These are phyloP conservation scores for Speleostelium caveatum DNA, from an alignment of 78 protist genomes.

Conservation along the genomic window DNA sequence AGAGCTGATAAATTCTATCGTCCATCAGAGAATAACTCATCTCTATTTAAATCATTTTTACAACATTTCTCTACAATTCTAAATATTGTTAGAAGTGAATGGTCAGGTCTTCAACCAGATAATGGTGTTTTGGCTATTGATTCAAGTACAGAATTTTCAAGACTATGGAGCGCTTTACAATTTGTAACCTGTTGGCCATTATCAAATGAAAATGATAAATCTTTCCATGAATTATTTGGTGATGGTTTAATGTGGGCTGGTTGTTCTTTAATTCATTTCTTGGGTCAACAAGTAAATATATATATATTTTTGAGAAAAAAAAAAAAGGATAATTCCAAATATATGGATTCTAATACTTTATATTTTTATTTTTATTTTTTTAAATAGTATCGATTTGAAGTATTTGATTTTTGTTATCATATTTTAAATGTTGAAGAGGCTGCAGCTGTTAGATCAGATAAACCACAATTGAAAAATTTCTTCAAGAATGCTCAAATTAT, in stretches of 20 bases:
- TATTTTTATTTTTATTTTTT: not conserved
- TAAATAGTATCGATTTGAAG: slow-evolving; percentile 63
- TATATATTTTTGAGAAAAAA: too few species aligned
- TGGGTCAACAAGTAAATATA: slow-evolving; percentile 91
- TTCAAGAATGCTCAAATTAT: slow-evolving; percentile 53
- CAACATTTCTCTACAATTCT: slow-evolving; percentile 63
- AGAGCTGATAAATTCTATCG: slow-evolving; percentile 83
- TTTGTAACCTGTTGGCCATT: slow-evolving; percentile 79
- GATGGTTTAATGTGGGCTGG: slow-evolving; percentile 93
- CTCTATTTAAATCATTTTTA: slow-evolving; percentile 70
- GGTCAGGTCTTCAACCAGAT: slow-evolving; percentile 78
- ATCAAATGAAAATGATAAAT: slow-evolving; percentile 53
- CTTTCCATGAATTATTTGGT: slow-evolving; percentile 85
- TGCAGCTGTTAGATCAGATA: slow-evolving; percentile 59
- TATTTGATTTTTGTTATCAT: slow-evolving; percentile 89
- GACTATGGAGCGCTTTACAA: slow-evolving; percentile 90
- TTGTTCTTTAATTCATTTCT: slow-evolving; percentile 81
- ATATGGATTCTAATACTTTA: not conserved
- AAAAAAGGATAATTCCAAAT: not conserved
- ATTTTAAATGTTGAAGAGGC: slow-evolving; percentile 80
- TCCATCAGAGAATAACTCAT: slow-evolving; percentile 43
- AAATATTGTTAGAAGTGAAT: slow-evolving; percentile 74
- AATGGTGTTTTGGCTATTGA: slow-evolving; percentile 84
- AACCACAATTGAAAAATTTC: slow-evolving; percentile 58
- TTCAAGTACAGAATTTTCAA: slow-evolving; percentile 80